Evolutionary conservation across 345 rosid genomes (phyloP), one percentile per base, ranked within the genome.

Genomic region (Capsella bursapastoris): DNA sequence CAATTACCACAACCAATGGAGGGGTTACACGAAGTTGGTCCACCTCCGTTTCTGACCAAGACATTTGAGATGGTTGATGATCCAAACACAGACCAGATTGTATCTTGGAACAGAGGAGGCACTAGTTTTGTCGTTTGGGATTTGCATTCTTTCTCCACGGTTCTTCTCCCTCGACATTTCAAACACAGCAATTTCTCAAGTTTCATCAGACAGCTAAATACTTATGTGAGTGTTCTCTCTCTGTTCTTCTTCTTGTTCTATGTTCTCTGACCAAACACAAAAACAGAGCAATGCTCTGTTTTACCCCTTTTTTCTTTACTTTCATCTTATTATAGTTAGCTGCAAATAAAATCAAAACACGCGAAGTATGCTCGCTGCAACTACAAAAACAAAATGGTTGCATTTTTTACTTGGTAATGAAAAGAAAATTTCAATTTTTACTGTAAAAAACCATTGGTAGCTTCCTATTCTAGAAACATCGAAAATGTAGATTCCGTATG

Each of bases 11-110:
- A 9, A 67, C 97, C 98, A 31, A 70, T 84, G 75, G 96, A 91
- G 67, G 93, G 95, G 3, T 87, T 94, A 9, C 85, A 87, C 60
- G 97, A 94, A 34, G 35, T 79, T 8, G 98, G 91, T 10, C 93
- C 97, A 14, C 90, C 97, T 43, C 97, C 98, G 22, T 94, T 94
- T 74, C 84, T 94, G 37, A 80, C 85, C 15, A 91, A 94, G 82
- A 87, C 97, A 10, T 91, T 82, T 44, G 98, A 94, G 53, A 86
- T 94, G 83, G 95, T 87, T 57, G 97, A 94, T 34, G 96, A 91
- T 64, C 86, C 85, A 7, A 73, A 53, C 60, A 88, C 90, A 1
- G 87, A 90, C 66, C 80, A 79, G 58, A 81, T 91, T 63, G 86
- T 94, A 48, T 90, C 93, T 43, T 94, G 98, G 98, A 85, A 86